phyloP scores from a whole-genome alignment of 2,329 filamentous ascomycete species.

The Byssothecium circinans region DNA sequence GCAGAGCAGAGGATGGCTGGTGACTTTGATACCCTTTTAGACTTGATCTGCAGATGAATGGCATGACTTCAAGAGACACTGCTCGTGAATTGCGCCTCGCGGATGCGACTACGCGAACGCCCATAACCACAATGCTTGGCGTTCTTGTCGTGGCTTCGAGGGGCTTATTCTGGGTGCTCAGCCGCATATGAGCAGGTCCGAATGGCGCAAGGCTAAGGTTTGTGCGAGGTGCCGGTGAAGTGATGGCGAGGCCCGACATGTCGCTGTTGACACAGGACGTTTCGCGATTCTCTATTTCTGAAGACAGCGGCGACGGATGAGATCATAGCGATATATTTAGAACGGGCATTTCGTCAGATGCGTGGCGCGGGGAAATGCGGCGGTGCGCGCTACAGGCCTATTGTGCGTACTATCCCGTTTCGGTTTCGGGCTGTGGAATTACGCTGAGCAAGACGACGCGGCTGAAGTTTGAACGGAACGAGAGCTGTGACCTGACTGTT shows the following conservation, averaged over 20 bases:
- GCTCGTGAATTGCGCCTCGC: no score
- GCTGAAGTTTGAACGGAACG: no score
- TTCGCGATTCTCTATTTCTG: no score
- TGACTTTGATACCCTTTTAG: conserved; percentile 27
- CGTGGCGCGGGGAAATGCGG: conserved; percentile 3
- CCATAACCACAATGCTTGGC: no score
- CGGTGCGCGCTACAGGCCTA: no score
- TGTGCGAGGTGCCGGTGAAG: background rate
- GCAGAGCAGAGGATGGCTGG: background rate
- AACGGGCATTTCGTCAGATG: conserved; percentile 2
- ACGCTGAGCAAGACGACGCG: no score
- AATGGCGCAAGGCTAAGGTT: background rate
- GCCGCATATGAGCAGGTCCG: conserved; percentile 3
- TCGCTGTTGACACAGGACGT: no score
- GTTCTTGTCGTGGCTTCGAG: background rate
- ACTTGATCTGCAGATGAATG: background rate
- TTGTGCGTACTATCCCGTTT: no score
- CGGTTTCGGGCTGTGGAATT: no score
- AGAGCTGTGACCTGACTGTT: background rate
- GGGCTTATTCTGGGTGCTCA: conserved; percentile 1
- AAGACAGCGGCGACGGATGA: background rate
- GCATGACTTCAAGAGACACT: background rate
- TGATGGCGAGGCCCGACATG: no score
- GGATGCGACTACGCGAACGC: no score
- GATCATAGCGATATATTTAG: conserved; percentile 7